Evolutionary conservation across 176 grass and related monocot species (phyloP), one percentile per base, ranked within the genome.

Genomic region (Oryza glaberrima): DNA sequence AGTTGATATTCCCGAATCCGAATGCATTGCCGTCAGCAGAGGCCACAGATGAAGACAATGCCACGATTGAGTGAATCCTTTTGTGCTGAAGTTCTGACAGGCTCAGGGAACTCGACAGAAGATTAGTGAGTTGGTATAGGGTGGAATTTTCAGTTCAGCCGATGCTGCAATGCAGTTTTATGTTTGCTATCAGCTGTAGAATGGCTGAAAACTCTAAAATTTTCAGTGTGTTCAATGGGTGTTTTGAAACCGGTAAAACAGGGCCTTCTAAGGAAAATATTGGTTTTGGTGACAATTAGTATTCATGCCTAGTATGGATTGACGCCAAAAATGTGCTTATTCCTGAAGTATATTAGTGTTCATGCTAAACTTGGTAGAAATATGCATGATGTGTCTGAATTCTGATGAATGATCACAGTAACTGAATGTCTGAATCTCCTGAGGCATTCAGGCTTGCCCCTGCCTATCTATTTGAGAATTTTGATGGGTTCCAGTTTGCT

Each of bases 1-100:
- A 43, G 51, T 44, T 72, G 48, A 82, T 43, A 61, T 60, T 44
- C 68, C 79, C 80, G 6, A 14, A 60, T 81, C 19, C 54, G 19
- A 13, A 71, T 71, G 52, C 5, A 30, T 67, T 56, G 52, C 4
- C 52, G 1, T 1, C 47, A 49, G 11, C 47, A 49, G 47, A 49
- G 47, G 11, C 47, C 38, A 64, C 22, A 20, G 30, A 11, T 14
- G 32, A 81, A 32, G n/a, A 34, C 4, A 14, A 68, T 2, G 0
- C 15, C 64, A 15, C 25, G 28, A 38, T 23, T 70, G 65, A 28
- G 30, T 66, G 78, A 11, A 69, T 58, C 67, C 2, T 81, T 41
- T 58, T 56, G 48, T 16, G 13, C n/a, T 40, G 45, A 76, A 71
- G 19, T 71, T 43, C 4, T 70, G 36, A 41, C 36, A 61, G 52